Percentiles rank a stretch among this genome's conserved stretches.
Evolutionary conservation across 306 rosid genomes (phyloP).

Genomic region (Dalbergia cultrata): DNA sequence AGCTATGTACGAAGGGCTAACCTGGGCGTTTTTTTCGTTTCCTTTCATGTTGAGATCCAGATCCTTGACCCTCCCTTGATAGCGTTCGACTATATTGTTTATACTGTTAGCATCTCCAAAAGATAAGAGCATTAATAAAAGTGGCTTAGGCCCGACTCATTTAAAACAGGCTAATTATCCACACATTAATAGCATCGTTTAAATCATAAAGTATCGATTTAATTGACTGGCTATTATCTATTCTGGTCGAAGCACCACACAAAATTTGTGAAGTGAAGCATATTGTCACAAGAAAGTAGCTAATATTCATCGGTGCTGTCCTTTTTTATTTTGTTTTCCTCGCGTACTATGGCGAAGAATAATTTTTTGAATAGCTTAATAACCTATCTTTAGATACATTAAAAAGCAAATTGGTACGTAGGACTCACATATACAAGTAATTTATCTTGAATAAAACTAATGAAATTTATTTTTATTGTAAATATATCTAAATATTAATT

Average conservation of each 20-base stretch:
- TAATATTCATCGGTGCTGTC: background rate
- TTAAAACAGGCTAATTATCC: background rate
- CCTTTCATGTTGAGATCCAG: slow-evolving; percentile 41
- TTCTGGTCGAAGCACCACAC: too few species aligned
- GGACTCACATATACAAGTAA: too few species aligned
- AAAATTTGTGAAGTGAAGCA: background rate
- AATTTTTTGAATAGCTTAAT: too few species aligned
- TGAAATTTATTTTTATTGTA: too few species aligned
- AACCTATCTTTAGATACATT: too few species aligned
- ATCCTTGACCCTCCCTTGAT: slow-evolving; percentile 69
- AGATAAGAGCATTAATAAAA: background rate
- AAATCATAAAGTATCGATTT: background rate
- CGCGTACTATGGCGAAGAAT: too few species aligned
- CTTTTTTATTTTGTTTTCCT: too few species aligned
- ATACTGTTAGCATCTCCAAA: slow-evolving; percentile 68
- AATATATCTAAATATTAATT: too few species aligned
- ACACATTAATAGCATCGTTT: background rate
- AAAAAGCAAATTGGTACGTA: too few species aligned
- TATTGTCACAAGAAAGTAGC: slow-evolving; percentile 21
- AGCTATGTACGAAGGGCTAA: slow-evolving; percentile 29
- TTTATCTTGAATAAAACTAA: too few species aligned
- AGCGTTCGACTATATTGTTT: slow-evolving; percentile 81
- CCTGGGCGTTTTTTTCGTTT: slow-evolving; percentile 64
- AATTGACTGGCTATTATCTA: background rate
- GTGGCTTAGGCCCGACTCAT: slow-evolving; percentile 27